phyloP scores from a whole-genome alignment of 306 rosid genomes.

The Malus sylvestris region DNA sequence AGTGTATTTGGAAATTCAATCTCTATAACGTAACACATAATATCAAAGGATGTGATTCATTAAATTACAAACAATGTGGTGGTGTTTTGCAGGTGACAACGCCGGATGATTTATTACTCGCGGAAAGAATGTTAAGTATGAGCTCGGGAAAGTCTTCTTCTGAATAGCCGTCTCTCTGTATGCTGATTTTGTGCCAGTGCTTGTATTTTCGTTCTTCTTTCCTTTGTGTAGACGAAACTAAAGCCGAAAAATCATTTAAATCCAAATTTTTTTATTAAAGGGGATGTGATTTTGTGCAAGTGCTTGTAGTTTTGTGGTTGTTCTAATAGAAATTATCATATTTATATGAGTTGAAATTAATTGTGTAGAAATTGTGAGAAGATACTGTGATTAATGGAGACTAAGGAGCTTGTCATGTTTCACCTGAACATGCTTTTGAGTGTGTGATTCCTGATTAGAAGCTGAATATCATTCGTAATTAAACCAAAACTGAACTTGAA shows the following conservation, averaged over 20 bases:
- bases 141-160: slow-evolving; percentile 28
- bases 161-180: neutral
- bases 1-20: neutral
- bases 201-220: neutral
- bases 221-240: neutral
- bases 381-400: no score
- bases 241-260: neutral
- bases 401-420: no score
- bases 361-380: no score
- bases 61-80: neutral
- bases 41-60: neutral
- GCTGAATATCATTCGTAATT: no score
- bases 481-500: no score
- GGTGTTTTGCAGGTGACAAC: slow-evolving; percentile 77
- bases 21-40: neutral
- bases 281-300: neutral
- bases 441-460: no score
- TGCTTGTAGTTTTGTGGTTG: no score
- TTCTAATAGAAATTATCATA: no score
- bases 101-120: slow-evolving; percentile 84
- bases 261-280: neutral
- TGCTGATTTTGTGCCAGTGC: neutral
- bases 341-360: no score
- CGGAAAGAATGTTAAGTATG: slow-evolving; percentile 73
- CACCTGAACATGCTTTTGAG: no score